Conservation (phyloP, 139 green algal genomes). For the Coelastrella sp. region DNA sequence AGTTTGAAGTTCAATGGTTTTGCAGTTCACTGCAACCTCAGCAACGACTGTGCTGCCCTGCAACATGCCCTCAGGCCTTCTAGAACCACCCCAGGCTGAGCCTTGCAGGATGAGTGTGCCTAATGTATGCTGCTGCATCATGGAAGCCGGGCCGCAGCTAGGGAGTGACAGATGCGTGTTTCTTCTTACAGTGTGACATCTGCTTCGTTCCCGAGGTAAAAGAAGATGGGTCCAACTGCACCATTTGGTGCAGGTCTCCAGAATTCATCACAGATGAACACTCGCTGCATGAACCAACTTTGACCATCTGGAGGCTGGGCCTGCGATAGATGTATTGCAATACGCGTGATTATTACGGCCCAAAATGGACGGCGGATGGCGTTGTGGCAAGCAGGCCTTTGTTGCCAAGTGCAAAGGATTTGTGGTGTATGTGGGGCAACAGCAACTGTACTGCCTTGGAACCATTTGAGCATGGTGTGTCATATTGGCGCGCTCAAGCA, state of each 20-base stretch:
- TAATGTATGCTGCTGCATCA: too few species aligned
- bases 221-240: conserved; percentile 78
- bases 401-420: not conserved
- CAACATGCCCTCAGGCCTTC: too few species aligned
- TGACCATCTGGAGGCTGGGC: not conserved
- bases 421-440: not conserved
- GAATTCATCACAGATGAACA: conserved; percentile 82
- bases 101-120: too few species aligned
- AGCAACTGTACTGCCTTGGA: too few species aligned
- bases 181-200: conserved; percentile 79
- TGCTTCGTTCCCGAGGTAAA: conserved; percentile 93
- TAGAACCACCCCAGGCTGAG: too few species aligned
- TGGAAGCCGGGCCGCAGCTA: too few species aligned
- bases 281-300: conserved; percentile 79
- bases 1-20: too few species aligned
- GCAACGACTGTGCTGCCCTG: too few species aligned
- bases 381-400: not conserved
- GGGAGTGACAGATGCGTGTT: not conserved
- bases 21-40: too few species aligned
- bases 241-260: conserved; percentile 54
- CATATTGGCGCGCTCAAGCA: too few species aligned
- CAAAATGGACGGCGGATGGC: not conserved
- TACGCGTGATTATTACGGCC: not conserved
- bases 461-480: too few species aligned
- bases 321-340: not conserved